A percentile compares a stretch with the other conserved stretches of the same genome.
phyloP scores from a whole-genome alignment of 2,329 filamentous ascomycete species.

The Botrytis fabae region DNA sequence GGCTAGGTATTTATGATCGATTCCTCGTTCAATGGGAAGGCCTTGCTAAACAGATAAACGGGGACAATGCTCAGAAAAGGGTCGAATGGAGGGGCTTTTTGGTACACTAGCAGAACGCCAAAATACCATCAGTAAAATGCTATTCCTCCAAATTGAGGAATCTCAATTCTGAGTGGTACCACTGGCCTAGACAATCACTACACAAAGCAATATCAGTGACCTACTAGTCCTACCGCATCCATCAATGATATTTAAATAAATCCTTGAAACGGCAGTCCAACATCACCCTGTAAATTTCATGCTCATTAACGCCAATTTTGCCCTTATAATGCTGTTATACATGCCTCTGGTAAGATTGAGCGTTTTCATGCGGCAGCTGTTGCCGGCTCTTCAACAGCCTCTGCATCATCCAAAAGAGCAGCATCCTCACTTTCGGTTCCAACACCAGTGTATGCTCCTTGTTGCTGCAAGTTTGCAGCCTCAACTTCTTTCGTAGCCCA shows the following conservation, averaged over 20 bases:
- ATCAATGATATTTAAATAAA: neutral
- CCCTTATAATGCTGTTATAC: conserved; percentile 7
- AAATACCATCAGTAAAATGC: neutral
- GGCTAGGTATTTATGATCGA: conserved; percentile 65
- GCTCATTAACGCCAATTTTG: conserved; percentile 17
- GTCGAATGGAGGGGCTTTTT: conserved; percentile 41
- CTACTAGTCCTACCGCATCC: neutral
- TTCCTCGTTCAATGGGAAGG: conserved; percentile 81
- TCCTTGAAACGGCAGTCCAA: neutral
- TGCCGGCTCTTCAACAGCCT: neutral
- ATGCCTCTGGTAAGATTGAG: conserved; percentile 15
- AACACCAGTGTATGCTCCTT: conserved; percentile 48
- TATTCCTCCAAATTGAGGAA: neutral
- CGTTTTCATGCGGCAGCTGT: neutral
- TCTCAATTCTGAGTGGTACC: neutral
- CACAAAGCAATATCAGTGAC: neutral
- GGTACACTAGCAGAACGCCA: conserved; percentile 32
- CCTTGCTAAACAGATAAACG: conserved; percentile 36
- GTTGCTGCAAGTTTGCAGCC: conserved; percentile 45
- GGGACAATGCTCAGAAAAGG: conserved; percentile 28
- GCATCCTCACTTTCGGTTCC: conserved; percentile 42
- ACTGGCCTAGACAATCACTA: neutral
- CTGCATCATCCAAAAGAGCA: conserved; percentile 7
- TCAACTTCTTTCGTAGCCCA: conserved; percentile 64
- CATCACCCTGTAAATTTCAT: neutral